phyloP scores from a whole-genome alignment of 768 basidiomycete species.

The Naganishia friedmannii region DNA sequence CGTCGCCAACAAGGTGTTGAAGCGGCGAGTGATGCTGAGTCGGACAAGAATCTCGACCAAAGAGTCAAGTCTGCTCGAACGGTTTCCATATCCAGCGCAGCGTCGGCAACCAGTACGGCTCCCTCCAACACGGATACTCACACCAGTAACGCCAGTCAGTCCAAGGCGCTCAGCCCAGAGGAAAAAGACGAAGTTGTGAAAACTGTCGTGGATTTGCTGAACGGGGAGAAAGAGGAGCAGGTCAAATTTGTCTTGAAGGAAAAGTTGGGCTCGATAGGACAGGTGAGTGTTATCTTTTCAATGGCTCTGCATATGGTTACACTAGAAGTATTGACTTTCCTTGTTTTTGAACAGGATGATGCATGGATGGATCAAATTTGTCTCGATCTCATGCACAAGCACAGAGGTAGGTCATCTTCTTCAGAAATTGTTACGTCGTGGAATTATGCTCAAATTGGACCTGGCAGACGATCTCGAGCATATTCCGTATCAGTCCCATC shows the following conservation, averaged over 20 bases:
- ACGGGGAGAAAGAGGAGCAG: slow-evolving; percentile 80
- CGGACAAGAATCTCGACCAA: background rate
- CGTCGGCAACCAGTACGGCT: slow-evolving; percentile 32
- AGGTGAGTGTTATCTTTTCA: slow-evolving; percentile 59
- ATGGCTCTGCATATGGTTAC: slow-evolving; percentile 15
- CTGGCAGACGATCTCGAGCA: slow-evolving; percentile 44
- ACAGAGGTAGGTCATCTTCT: slow-evolving; percentile 73
- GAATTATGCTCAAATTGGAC: slow-evolving; percentile 59
- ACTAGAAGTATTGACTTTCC: slow-evolving; percentile 8
- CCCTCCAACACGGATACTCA: slow-evolving; percentile 22
- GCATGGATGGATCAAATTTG: slow-evolving; percentile 71
- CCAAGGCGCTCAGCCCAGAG: slow-evolving; percentile 13
- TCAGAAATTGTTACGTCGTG: slow-evolving; percentile 65
- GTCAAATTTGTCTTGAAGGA: slow-evolving; percentile 72
- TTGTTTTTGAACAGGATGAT: slow-evolving; percentile 38
- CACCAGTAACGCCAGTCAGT: slow-evolving; percentile 1
- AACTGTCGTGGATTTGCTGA: slow-evolving; percentile 68
- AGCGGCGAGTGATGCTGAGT: slow-evolving; percentile 5
- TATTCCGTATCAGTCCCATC: slow-evolving; percentile 48
- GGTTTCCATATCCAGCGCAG: background rate
- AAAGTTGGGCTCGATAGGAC: slow-evolving; percentile 58
- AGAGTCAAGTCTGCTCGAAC: background rate
- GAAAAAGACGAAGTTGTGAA: slow-evolving; percentile 67
- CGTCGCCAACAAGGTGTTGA: background rate
- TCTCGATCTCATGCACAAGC: slow-evolving; percentile 92